Percentiles rank a stretch among this genome's conserved stretches.
These are phyloP conservation scores for Pinus tabuliformis DNA, from an alignment of 75 land plant genomes.

Conservation along the genomic window DNA sequence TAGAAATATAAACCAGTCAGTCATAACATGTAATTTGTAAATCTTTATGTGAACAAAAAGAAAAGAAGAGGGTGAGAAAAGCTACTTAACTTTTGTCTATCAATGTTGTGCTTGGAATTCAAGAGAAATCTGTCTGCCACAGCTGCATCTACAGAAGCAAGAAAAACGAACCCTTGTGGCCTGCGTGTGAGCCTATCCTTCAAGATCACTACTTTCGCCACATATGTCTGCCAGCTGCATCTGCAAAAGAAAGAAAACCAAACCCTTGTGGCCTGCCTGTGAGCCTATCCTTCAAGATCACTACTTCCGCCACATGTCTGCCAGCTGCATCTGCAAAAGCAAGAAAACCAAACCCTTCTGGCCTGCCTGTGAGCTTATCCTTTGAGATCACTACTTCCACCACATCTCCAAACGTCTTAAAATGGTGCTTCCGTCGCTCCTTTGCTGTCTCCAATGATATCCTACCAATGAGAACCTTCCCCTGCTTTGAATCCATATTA, in stretches of 20 bases:
- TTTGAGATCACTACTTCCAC: no score
- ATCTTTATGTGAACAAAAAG: not conserved
- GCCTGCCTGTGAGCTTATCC: no score
- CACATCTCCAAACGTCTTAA: constrained; percentile 31
- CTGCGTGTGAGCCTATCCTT: constrained; percentile 36
- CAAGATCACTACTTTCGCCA: constrained; percentile 37
- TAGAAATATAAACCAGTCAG: not conserved
- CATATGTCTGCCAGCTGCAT: no score
- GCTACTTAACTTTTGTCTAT: no score
- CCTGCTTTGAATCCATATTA: constrained; percentile 31
- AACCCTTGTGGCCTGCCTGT: no score
- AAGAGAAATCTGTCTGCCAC: no score
- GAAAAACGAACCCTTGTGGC: constrained; percentile 34
- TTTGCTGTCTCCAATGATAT: not conserved
- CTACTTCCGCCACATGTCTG: no score
- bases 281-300: no score
- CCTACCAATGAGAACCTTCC: constrained; percentile 29
- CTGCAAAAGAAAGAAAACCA: no score
- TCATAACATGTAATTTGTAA: constrained; percentile 10
- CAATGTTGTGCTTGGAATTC: constrained; percentile 7
- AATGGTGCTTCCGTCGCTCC: constrained; percentile 17
- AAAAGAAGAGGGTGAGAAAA: no score
- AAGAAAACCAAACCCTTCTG: no score
- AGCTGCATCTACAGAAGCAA: constrained; percentile 31
- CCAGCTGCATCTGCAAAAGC: no score